A percentile compares a stretch with the other conserved stretches of the same genome.
These are phyloP conservation scores for Suhomyces chickasaworum DNA, from an alignment of 1,139 yeast genomes.

Conservation along the genomic window DNA sequence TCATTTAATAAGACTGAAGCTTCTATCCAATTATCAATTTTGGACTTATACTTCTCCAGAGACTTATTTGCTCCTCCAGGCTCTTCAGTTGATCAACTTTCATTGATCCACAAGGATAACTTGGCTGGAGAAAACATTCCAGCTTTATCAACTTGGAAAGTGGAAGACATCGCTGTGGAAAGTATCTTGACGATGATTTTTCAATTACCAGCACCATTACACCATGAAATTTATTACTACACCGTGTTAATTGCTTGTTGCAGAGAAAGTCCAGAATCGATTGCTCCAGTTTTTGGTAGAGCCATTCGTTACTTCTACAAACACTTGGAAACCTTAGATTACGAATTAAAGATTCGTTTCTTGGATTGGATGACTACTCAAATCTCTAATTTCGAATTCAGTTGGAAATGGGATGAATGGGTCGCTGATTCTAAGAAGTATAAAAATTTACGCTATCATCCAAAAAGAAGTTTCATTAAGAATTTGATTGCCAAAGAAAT, in stretches of 20 bases:
- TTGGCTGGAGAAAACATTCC: slow-evolving; percentile 46
- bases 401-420: slow-evolving; percentile 99
- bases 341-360: slow-evolving; percentile 71
- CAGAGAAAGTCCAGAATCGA: slow-evolving; percentile 80
- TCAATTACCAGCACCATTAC: slow-evolving; percentile 67
- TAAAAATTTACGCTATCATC: slow-evolving; percentile 55
- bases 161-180: slow-evolving; percentile 89
- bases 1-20: slow-evolving; percentile 91
- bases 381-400: slow-evolving; percentile 88
- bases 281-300: slow-evolving; percentile 95
- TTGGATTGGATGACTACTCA: slow-evolving; percentile 95
- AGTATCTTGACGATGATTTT: slow-evolving; percentile 77
- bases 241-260: slow-evolving; percentile 89
- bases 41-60: slow-evolving; percentile 72
- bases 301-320: slow-evolving; percentile 84
- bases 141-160: slow-evolving; percentile 74
- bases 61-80: slow-evolving; percentile 83
- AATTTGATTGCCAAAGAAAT: slow-evolving; percentile 84
- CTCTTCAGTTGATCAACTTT: slow-evolving; percentile 72
- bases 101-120: slow-evolving; percentile 40
- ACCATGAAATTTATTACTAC: slow-evolving; percentile 77
- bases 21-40: slow-evolving; percentile 74
- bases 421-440: slow-evolving; percentile 51
- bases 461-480: slow-evolving; percentile 70
- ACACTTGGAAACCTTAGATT: slow-evolving; percentile 67